Conservation (phyloP, 2,329 filamentous ascomycete species). For the Raffaelea ambrosiae region DNA sequence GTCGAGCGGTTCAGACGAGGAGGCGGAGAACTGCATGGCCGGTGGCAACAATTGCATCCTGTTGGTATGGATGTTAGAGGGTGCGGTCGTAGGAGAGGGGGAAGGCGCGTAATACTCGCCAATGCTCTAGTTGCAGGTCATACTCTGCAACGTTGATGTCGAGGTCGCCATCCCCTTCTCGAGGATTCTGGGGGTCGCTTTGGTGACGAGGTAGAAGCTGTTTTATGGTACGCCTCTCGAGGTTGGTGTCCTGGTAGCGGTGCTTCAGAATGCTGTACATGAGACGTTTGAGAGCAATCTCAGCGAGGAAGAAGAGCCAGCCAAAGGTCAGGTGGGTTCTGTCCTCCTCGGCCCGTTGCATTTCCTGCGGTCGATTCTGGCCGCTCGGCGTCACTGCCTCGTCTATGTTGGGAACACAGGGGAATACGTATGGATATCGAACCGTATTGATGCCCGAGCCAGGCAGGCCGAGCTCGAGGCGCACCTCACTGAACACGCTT, state of each 20-base stretch:
- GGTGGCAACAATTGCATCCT: conserved; percentile 6
- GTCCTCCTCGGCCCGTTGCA: conserved; percentile 3
- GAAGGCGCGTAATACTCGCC: neutral
- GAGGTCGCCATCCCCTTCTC: neutral
- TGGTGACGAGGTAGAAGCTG: neutral
- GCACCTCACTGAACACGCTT: conserved; percentile 1
- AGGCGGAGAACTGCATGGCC: conserved; percentile 4
- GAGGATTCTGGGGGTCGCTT: neutral
- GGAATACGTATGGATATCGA: conserved; percentile 7
- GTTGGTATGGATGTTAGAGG: no score
- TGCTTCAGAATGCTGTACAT: conserved; percentile 6
- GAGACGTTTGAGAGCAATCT: conserved; percentile 6
- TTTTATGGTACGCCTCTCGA: neutral
- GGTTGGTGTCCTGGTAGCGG: conserved; percentile 1
- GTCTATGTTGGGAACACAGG: conserved; percentile 6
- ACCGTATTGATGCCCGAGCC: conserved; percentile 6
- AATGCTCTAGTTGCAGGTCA: conserved; percentile 4
- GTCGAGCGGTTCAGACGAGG: neutral
- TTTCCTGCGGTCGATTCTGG: neutral
- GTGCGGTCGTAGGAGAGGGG: neutral
- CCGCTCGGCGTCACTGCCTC: no score
- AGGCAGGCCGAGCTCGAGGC: conserved; percentile 5
- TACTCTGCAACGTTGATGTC: conserved; percentile 1
- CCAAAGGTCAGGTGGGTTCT: conserved; percentile 2
- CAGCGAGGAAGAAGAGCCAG: conserved; percentile 9